Conservation (phyloP, 2,329 filamentous ascomycete genomes). For the Colletotrichum shisoi region DNA sequence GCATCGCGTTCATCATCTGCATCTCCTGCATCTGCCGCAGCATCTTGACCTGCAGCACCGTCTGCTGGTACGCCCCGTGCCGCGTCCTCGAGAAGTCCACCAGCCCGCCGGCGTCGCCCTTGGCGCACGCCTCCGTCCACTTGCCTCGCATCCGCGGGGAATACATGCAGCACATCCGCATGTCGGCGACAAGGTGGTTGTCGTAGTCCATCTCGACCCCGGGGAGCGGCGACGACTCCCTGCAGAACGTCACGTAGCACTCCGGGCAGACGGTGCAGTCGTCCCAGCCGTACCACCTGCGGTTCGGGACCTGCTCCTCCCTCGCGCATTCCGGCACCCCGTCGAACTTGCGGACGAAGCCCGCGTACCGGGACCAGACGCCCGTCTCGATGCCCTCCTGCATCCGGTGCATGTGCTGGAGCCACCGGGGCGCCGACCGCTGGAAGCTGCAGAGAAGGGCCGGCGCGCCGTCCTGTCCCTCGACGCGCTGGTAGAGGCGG, state of each 20-base stretch:
- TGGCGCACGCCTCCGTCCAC: conserved; percentile 32
- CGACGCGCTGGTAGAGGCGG: conserved; percentile 44
- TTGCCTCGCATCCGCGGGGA: conserved; percentile 37
- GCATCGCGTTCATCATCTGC: conserved; percentile 40
- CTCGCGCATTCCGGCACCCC: conserved; percentile 30
- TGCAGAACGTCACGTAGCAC: conserved; percentile 35
- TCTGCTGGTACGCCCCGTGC: conserved; percentile 31
- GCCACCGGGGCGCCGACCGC: conserved; percentile 42
- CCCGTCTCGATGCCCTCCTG: conserved; percentile 47
- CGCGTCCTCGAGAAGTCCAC: conserved; percentile 20
- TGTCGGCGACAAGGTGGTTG: conserved; percentile 6
- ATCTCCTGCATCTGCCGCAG: conserved; percentile 31
- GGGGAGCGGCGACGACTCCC: conserved; percentile 14
- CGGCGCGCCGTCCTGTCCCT: conserved; percentile 33
- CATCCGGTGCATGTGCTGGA: conserved; percentile 43
- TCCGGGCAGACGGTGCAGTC: conserved; percentile 38
- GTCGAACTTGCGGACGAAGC: conserved; percentile 44
- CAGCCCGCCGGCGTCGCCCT: conserved; percentile 3
- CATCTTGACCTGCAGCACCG: conserved; percentile 28
- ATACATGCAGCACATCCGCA: conserved; percentile 38
- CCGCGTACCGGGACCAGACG: conserved; percentile 45
- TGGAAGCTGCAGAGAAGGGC: conserved; percentile 47
- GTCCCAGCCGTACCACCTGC: conserved; percentile 39
- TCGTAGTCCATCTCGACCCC: conserved; percentile 1
- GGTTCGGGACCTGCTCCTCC: conserved; percentile 14